Conservation (phyloP, 2,329 filamentous ascomycete genomes). For the Epicoccum nigrum region DNA sequence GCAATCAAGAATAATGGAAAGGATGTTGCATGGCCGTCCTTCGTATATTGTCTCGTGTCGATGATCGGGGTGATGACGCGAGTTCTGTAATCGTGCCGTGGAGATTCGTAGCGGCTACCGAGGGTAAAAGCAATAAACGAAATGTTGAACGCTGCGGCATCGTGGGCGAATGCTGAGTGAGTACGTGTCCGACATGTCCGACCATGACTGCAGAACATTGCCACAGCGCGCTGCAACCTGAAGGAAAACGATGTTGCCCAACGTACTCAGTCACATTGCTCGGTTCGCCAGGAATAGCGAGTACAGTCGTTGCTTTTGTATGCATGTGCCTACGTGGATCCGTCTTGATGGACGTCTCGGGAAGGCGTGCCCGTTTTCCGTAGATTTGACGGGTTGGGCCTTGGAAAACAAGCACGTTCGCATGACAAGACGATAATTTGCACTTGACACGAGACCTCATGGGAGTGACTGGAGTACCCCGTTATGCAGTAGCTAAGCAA, state of each 20-base stretch:
- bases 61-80: slow-evolving; percentile 33
- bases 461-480: too few species aligned
- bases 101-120: slow-evolving; percentile 41
- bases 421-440: too few species aligned
- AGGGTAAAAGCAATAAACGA: slow-evolving; percentile 25
- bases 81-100: slow-evolving; percentile 28
- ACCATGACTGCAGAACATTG: slow-evolving; percentile 10
- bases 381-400: too few species aligned
- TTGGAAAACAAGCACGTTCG: too few species aligned
- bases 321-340: too few species aligned
- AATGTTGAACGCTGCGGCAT: slow-evolving; percentile 3
- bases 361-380: too few species aligned
- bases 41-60: slow-evolving; percentile 6
- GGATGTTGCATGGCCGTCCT: slow-evolving; percentile 7
- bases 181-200: slow-evolving; percentile 47
- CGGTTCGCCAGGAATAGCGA: too few species aligned
- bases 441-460: too few species aligned
- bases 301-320: too few species aligned
- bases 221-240: slow-evolving; percentile 5
- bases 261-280: slow-evolving; percentile 2
- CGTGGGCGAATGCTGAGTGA: slow-evolving; percentile 31
- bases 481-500: too few species aligned
- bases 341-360: too few species aligned
- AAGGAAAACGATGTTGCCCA: slow-evolving; percentile 8
- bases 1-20: slow-evolving; percentile 8